Base-by-base conservation (phyloP, 495 filamentous ascomycete species). In the Aspergillus haitiensis region DNA sequence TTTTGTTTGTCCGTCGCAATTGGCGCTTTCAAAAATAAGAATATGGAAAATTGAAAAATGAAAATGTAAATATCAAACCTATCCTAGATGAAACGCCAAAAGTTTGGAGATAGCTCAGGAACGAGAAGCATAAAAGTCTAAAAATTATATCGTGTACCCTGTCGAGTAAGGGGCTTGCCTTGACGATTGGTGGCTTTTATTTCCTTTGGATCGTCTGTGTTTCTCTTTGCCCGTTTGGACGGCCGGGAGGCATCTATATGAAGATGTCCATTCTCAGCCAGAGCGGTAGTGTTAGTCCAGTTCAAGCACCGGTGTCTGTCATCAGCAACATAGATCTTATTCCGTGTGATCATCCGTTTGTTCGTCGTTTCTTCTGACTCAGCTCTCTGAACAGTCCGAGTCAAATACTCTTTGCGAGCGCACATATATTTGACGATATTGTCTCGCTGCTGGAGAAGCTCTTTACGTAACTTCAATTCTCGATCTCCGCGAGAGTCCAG, bases 401-500 rank as follows among this genome's bases (percentile, higher is more conserved):
- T 75, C 53, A 95, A 77, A 65, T 97, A 96, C 56, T 80, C 78
- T 55, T 85, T 81, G 52, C 92, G 85, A 63, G 83, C 84, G 59
- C 85, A 75, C 94, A 98, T 98, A 67, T 92, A 86, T 59, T 80
- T 78, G 32, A 78, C 76, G 56, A 98, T 97, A 64, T 83, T 84
- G 10, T 91, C 87, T 10, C 86, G 86, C 73, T 92, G 94, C 11
- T 80, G 71, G 55, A 87, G 76, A 2, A 98, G 81, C 72, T 97
- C 92, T 71, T 96, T 96, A 36, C 87, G 82, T 21, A 98, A 75
- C 67, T 91, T 93, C 36, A 84, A 72, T 72, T 98, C 94, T 36
- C 94, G 89, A 39, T 85, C 75, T 1, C 94, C 94, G 31, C 88
- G 87, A 7, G 85, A 76, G 67, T 98, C 94, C 6, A 98, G 80